Base-by-base conservation (phyloP, 2,329 filamentous ascomycete genomes). In the Ascochyta viciae-villosae region DNA sequence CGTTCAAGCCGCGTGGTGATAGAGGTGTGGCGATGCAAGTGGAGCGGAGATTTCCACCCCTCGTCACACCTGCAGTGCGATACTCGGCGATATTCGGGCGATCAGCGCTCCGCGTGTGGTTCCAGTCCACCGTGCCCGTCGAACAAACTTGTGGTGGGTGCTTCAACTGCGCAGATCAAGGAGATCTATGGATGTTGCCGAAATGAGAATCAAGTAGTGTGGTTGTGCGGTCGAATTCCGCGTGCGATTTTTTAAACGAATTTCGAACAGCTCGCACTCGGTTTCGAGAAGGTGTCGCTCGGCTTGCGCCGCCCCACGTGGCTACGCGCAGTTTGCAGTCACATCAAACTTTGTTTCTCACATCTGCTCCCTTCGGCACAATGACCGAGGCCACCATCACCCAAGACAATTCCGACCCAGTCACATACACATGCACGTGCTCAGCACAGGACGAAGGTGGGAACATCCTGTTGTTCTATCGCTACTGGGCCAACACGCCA, bases 391-490 rank as follows among this genome's bases (percentile, higher is more conserved):
- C 40, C 19, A 19, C 43, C 24, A 42, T 27, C 26, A 23, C 24
- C 8, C 54, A 47, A 7, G 59, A 57, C 41, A 59, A 47, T 16
- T 62, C 64, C 15, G 62, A 64, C n/a, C 62, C 62, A 19, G 43
- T 64, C 31, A 51, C 57, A 23, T 66, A 61, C 37, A 58, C 54
- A 19, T 68, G 65, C 54, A 59, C 56, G 23, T 68, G 65, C 37
- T 23, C 56, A 16, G 61, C 60, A 37, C 41, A 49, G 40, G 38
- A 40, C 13, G 27, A 54, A 19, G 58, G 52, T 33, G 65, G 65
- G 15, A 39, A 37, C 12, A 50, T 68, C 24, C 54, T 68, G 3
- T 58, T 68, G 16, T 68, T 66, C 44, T 68, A 68, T 49, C 62
- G 65, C 44, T 68, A 68, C 44, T 66, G 49, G 52, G 54, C 40